Evolutionary conservation across 306 rosid genomes (phyloP).

Genomic region (Neltuma alba): DNA sequence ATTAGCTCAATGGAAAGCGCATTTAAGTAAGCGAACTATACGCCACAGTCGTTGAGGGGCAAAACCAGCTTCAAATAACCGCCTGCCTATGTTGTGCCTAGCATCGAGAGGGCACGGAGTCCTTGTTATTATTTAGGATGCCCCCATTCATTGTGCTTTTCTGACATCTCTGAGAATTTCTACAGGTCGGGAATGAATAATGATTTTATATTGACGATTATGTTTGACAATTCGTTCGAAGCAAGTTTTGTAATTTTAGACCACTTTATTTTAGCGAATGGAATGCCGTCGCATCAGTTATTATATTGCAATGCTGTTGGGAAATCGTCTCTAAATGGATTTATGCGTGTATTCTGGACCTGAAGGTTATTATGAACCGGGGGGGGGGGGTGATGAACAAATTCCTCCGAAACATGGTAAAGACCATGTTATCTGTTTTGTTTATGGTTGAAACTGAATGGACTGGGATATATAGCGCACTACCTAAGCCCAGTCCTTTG

Average conservation of each 20-base stretch:
- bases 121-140: background rate
- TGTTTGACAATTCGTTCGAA: background rate
- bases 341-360: no score
- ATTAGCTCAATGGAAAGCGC: conserved; percentile 46
- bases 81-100: background rate
- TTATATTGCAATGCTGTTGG: background rate
- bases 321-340: background rate
- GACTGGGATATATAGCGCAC: background rate
- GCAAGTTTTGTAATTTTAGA: background rate
- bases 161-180: background rate
- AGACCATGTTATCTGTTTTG: no score
- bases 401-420: no score
- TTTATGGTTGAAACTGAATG: background rate
- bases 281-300: background rate
- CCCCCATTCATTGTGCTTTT: conserved; percentile 21
- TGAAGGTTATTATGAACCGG: no score
- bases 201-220: background rate
- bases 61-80: background rate
- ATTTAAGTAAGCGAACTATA: conserved; percentile 18
- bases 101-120: background rate
- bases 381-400: no score
- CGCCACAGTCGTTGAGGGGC: conserved; percentile 34
- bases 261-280: no score
- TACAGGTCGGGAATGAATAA: background rate
- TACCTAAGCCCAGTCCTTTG: background rate